These are phyloP conservation scores for Draba incana DNA, from an alignment of 345 rosid species.

Conservation along the genomic window DNA sequence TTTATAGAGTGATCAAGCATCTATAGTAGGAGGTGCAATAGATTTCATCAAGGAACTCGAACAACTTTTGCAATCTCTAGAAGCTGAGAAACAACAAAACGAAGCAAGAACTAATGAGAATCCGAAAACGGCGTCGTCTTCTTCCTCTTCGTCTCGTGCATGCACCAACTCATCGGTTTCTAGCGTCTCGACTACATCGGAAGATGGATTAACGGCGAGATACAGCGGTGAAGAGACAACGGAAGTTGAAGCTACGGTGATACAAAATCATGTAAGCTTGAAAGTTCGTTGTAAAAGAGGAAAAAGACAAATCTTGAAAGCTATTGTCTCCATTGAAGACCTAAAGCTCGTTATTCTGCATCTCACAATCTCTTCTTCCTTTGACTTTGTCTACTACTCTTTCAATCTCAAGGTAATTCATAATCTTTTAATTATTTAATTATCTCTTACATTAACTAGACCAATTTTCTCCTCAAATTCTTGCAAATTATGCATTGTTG, in stretches of 20 bases:
- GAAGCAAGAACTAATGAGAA: slow-evolving; percentile 24
- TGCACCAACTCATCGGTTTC: slow-evolving; percentile 37
- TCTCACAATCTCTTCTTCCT: slow-evolving; percentile 62
- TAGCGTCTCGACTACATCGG: slow-evolving; percentile 38
- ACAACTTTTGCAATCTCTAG: slow-evolving; percentile 65
- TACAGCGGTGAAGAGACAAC: slow-evolving; percentile 52
- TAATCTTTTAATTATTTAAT: background rate
- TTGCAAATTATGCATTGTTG: background rate
- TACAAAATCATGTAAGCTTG: slow-evolving; percentile 64
- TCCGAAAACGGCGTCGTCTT: slow-evolving; percentile 34
- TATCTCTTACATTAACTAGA: background rate
- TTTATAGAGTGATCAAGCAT: slow-evolving; percentile 78
- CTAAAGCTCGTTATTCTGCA: slow-evolving; percentile 61
- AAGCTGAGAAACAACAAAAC: slow-evolving; percentile 49
- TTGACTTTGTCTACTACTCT: slow-evolving; percentile 58
- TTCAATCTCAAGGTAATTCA: slow-evolving; percentile 72
- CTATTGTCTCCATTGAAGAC: slow-evolving; percentile 63
- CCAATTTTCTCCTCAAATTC: background rate
- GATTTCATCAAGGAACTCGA: slow-evolving; percentile 80
- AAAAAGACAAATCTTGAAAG: slow-evolving; percentile 60
- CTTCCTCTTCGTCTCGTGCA: slow-evolving; percentile 41
- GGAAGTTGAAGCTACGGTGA: slow-evolving; percentile 57
- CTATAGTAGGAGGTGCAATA: slow-evolving; percentile 80
- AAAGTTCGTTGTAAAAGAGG: slow-evolving; percentile 62
- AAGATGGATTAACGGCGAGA: slow-evolving; percentile 53